Evolutionary conservation across 257 asterid genomes (phyloP).

Genomic region (Lithospermum erythrorhizon): DNA sequence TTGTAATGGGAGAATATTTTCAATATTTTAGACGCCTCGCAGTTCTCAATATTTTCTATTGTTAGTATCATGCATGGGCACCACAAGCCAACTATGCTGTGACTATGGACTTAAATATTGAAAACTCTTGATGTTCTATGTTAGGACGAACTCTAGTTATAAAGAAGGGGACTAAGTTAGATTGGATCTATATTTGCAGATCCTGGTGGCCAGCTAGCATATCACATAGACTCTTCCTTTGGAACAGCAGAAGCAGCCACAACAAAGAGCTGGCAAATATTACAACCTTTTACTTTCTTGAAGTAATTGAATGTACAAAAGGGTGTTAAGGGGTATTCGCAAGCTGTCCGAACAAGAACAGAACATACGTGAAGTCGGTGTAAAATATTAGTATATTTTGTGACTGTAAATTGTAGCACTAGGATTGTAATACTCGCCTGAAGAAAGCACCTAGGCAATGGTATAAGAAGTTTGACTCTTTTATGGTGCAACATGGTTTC

Average conservation of each 20-base stretch:
- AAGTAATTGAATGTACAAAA: constrained; percentile 9
- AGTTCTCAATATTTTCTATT: no score
- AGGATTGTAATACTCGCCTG: no score
- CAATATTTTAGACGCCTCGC: no score
- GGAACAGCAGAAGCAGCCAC: constrained; percentile 5
- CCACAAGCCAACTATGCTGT: background rate
- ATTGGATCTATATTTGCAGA: constrained; percentile 29
- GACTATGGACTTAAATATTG: background rate
- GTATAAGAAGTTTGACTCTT: no score
- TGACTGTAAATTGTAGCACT: background rate
- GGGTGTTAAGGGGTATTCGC: no score
- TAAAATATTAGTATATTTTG: constrained; percentile 5
- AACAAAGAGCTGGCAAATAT: background rate
- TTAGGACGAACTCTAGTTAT: no score
- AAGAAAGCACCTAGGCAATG: no score
- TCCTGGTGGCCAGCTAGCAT: constrained; percentile 55
- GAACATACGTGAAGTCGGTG: background rate
- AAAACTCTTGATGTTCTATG: no score
- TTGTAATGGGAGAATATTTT: no score
- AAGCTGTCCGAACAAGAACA: background rate
- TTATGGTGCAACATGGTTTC: no score
- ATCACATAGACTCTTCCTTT: constrained; percentile 2
- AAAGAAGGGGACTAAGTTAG: background rate
- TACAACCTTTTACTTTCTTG: background rate
- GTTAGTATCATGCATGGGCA: no score